Evolutionary conservation across 495 filamentous ascomycete genomes (phyloP).

Genomic region (Hyphodiscus hymeniophilus): DNA sequence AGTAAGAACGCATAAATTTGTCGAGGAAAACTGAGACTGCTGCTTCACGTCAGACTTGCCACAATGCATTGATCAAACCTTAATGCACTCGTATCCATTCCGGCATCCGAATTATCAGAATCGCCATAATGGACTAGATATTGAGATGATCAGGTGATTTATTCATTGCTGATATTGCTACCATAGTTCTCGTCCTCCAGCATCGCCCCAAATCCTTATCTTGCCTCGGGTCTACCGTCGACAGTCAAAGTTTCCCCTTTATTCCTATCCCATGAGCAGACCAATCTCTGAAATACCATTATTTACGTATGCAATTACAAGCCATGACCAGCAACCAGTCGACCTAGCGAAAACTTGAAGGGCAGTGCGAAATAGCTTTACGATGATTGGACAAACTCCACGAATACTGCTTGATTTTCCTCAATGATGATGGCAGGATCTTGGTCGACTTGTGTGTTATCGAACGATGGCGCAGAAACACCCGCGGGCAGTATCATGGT

Average conservation of each 20-base stretch:
- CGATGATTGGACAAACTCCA: slow-evolving; percentile 1
- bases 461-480: slow-evolving; percentile 2
- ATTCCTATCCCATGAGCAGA: background rate
- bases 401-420: slow-evolving; percentile 9
- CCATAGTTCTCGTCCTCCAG: background rate
- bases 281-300: background rate
- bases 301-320: background rate
- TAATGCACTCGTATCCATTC: background rate
- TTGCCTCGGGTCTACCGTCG: slow-evolving; percentile 21
- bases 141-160: background rate
- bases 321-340: background rate
- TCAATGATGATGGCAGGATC: slow-evolving; percentile 20
- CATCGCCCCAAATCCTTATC: background rate
- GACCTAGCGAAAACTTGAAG: background rate
- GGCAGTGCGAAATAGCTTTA: background rate
- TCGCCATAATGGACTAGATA: background rate
- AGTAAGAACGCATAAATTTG: no score
- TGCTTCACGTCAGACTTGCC: no score
- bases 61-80: background rate
- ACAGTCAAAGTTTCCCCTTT: slow-evolving; percentile 5
- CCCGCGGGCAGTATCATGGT: slow-evolving; percentile 14
- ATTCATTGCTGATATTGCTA: background rate
- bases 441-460: background rate
- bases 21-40: no score
- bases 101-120: background rate